Evolutionary conservation across 768 basidiomycete species (phyloP), one percentile per base, ranked within the genome.

Genomic region (Suillus plorans): DNA sequence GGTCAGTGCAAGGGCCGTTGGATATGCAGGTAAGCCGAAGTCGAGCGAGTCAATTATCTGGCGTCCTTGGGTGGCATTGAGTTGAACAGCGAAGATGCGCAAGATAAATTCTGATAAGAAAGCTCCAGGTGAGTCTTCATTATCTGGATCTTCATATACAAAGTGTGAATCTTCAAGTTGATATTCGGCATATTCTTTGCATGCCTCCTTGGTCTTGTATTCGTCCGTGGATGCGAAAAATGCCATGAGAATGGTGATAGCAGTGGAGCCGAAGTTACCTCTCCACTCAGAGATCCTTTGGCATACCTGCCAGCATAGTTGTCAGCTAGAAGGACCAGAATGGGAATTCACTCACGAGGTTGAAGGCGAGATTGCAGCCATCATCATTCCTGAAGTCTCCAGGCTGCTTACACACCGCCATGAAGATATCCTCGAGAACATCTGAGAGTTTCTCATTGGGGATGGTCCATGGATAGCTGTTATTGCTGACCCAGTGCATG

Each of bases 251-350:
- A 56, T 36, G 2, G 36, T 37, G 55, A 56, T 14, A n/a, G 55
- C 55, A 14, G 36, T 37, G n/a, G 55, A 56, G 36, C 55, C n/a
- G 6, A 56, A 56, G 16, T 36, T 13, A 6, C 34, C 55, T 56
- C 55, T 56, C 55, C n/a, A 56, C 7, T 56, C 55, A n/a, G 20
- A n/a, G 36, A 56, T n/a, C 55, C 55, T 56, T 56, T 56, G 36
- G 36, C n/a, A n/a, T 37, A 36, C 55, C 55, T 56, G 36, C 55
- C 55, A 56, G 13, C 34, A 56, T 56, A n/a, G 20, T 56, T 12
- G 55, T 56, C 55, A 56, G 20, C 36, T 13, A 56, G n/a, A n/a
- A 56, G 55, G 12, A 55, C 55, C 1, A 3, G 34, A 56, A 56
- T 22, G 8, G n/a, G 5, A 37, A 22, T 36, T 56, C n/a, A 56